These are phyloP conservation scores for Sequoiadendron giganteum DNA, from an alignment of 75 land plant species.

Conservation along the genomic window DNA sequence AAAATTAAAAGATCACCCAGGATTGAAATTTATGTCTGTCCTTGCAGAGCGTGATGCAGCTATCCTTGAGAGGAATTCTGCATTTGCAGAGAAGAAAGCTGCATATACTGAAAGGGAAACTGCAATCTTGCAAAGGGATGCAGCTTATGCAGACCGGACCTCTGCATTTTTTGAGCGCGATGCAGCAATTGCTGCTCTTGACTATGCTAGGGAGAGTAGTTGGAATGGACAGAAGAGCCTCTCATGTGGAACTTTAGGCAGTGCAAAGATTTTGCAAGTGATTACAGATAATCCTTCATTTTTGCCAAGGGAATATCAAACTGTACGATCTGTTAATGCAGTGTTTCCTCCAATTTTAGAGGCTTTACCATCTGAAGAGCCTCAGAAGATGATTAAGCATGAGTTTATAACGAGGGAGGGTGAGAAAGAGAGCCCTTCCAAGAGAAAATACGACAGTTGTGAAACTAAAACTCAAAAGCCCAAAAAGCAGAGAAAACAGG, in stretches of 20 bases:
- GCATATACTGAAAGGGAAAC: constrained; percentile 26
- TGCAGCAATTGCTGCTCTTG: constrained; percentile 39
- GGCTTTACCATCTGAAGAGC: constrained; percentile 18
- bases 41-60: constrained; percentile 44
- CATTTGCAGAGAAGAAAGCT: constrained; percentile 21
- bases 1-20: constrained; percentile 19
- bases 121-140: constrained; percentile 33
- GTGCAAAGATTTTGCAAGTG: constrained; percentile 31
- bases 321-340: constrained; percentile 1
- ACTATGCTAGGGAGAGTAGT: constrained; percentile 39
- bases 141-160: constrained; percentile 34
- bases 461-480: constrained; percentile 30
- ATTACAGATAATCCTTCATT: constrained; percentile 26
- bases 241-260: neutral
- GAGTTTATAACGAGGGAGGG: neutral
- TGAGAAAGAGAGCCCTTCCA: constrained; percentile 23
- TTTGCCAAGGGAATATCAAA: constrained; percentile 5
- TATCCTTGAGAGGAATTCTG: constrained; percentile 20
- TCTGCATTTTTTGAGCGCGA: constrained; percentile 19
- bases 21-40: constrained; percentile 48
- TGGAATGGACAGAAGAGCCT: constrained; percentile 39
- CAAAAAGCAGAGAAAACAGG: constrained; percentile 38
- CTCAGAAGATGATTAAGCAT: constrained; percentile 16
- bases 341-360: constrained; percentile 3
- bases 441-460: constrained; percentile 36